A percentile compares a stretch with the other conserved stretches of the same genome.
Evolutionary conservation across 148 eudicot genomes (phyloP).

Genomic region (Pouteria glomerata): DNA sequence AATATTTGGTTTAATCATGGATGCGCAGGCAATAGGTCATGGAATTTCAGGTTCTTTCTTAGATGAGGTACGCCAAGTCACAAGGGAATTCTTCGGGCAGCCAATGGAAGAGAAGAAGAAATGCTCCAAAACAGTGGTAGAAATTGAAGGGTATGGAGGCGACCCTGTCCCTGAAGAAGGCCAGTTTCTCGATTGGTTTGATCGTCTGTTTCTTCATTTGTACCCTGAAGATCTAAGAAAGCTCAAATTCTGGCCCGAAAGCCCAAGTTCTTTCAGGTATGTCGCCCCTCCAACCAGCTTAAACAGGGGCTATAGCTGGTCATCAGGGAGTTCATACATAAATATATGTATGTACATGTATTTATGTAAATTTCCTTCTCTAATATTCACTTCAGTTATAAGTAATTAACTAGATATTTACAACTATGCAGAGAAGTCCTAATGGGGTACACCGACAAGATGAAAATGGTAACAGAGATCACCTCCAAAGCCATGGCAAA

Average conservation of each 20-base stretch:
- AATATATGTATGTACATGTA: no score
- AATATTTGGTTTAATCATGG: neutral
- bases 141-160: conserved; percentile 46
- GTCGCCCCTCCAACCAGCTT: no score
- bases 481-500: conserved; percentile 37
- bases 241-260: conserved; percentile 36
- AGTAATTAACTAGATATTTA: no score
- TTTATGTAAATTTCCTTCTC: no score
- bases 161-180: conserved; percentile 46
- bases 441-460: conserved; percentile 26
- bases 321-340: no score
- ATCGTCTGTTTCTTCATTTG: conserved; percentile 34
- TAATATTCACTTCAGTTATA: no score
- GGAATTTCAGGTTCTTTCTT: conserved; percentile 38
- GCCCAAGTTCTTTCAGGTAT: conserved; percentile 39
- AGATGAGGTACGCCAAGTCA: conserved; percentile 23
- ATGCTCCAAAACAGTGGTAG: conserved; percentile 24
- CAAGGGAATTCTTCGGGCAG: conserved; percentile 34
- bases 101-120: conserved; percentile 49
- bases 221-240: conserved; percentile 29
- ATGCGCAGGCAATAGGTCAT: conserved; percentile 39
- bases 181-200: conserved; percentile 47
- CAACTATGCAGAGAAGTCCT: conserved; percentile 23
- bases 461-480: conserved; percentile 19
- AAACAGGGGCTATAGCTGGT: no score